Conservation (phyloP, 805 yeast genomes). For the Candida montana region DNA sequence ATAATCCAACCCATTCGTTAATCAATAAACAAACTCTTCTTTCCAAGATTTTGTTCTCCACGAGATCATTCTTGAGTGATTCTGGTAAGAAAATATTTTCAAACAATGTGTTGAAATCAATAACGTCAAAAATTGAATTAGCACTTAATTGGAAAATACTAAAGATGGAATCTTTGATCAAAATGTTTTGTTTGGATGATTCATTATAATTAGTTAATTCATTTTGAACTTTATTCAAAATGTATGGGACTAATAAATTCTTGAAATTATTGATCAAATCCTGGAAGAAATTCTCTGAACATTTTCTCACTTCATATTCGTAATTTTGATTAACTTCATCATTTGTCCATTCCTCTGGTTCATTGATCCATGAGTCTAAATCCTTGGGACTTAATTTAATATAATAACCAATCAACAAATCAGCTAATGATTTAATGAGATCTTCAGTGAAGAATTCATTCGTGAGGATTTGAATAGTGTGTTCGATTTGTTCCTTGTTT, state of each 20-base stretch:
- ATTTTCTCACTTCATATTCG: slow-evolving; percentile 80
- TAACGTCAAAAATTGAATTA: slow-evolving; percentile 53
- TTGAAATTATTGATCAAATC: slow-evolving; percentile 65
- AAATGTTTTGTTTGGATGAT: slow-evolving; percentile 40
- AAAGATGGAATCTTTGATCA: slow-evolving; percentile 73
- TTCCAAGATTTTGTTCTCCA: slow-evolving; percentile 57
- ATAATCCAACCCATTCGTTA: slow-evolving; percentile 71
- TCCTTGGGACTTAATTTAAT: slow-evolving; percentile 70
- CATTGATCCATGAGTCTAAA: slow-evolving; percentile 73
- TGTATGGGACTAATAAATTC: slow-evolving; percentile 45
- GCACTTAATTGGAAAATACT: slow-evolving; percentile 81
- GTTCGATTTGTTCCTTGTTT: slow-evolving; percentile 58
- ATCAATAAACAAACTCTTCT: slow-evolving; percentile 75
- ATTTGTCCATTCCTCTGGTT: slow-evolving; percentile 91
- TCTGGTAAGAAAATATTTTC: slow-evolving; percentile 63
- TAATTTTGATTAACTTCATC: slow-evolving; percentile 73
- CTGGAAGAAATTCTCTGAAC: slow-evolving; percentile 81
- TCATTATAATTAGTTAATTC: slow-evolving; percentile 30
- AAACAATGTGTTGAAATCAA: slow-evolving; percentile 65
- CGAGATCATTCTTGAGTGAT: slow-evolving; percentile 33
- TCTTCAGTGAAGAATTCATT: slow-evolving; percentile 53
- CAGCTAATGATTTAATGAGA: slow-evolving; percentile 53
- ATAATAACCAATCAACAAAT: slow-evolving; percentile 67
- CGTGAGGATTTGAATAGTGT: slow-evolving; percentile 49
- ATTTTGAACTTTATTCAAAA: slow-evolving; percentile 52